These are phyloP conservation scores for Mangifera indica DNA, from an alignment of 345 rosid species.

Conservation along the genomic window DNA sequence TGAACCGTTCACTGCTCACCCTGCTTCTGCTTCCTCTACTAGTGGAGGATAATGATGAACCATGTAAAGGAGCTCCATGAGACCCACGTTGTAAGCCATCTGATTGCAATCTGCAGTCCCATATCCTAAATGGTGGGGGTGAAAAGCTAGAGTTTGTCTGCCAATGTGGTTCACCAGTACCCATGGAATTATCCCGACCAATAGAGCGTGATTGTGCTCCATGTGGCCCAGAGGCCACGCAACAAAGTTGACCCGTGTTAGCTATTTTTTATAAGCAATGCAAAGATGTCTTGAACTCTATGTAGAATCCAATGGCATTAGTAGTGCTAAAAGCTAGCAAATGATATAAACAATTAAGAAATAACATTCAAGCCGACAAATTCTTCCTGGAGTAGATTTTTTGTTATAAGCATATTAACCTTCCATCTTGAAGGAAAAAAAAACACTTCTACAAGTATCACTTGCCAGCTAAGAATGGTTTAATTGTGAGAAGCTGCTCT, in stretches of 20 bases:
- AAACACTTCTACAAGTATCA: not conserved
- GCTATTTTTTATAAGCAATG: constrained; percentile 49
- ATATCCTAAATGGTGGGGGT: constrained; percentile 63
- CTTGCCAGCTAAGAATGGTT: not conserved
- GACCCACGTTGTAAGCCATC: constrained; percentile 44
- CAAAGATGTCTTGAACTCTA: constrained; percentile 20
- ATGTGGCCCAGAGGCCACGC: constrained; percentile 98
- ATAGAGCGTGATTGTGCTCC: constrained; percentile 49
- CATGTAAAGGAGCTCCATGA: constrained; percentile 32
- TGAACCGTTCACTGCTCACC: constrained; percentile 40
- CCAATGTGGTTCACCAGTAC: constrained; percentile 60
- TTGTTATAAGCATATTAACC: constrained; percentile 7
- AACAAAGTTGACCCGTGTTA: constrained; percentile 95
- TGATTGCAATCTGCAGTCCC: constrained; percentile 61
- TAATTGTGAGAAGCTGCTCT: not conserved
- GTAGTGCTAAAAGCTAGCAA: not conserved
- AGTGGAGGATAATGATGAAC: constrained; percentile 43
- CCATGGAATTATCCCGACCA: constrained; percentile 39
- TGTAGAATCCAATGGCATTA: constrained; percentile 10
- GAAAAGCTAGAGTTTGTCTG: constrained; percentile 76
- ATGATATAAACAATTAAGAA: constrained; percentile 6
- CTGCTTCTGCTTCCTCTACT: constrained; percentile 53
- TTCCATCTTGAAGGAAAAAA: constrained; percentile 5
- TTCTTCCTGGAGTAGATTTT: not conserved
- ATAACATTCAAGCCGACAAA: constrained; percentile 19